phyloP scores from a whole-genome alignment of 257 asterid species.

The Solanum phureja region DNA sequence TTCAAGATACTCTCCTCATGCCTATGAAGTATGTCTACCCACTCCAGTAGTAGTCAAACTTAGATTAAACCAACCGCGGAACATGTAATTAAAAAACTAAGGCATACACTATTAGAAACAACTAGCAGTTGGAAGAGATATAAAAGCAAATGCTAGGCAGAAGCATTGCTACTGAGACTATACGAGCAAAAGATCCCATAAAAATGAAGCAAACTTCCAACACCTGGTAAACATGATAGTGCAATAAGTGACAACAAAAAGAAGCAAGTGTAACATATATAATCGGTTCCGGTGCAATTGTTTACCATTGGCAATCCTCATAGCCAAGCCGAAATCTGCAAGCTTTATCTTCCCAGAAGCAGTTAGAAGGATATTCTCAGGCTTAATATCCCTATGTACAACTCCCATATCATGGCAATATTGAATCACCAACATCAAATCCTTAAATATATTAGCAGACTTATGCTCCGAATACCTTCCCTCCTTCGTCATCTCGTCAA shows the following conservation, averaged over 20 bases:
- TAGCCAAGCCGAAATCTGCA: conserved; percentile 47
- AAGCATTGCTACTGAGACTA: background rate
- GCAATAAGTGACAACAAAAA: background rate
- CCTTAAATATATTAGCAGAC: conserved; percentile 38
- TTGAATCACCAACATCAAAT: conserved; percentile 35
- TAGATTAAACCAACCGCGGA: background rate
- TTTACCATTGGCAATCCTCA: conserved; percentile 40
- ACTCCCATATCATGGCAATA: conserved; percentile 49
- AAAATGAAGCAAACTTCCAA: background rate
- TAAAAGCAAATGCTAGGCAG: background rate
- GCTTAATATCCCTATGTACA: conserved; percentile 42
- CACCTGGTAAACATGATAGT: background rate
- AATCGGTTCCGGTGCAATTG: background rate
- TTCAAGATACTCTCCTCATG: background rate
- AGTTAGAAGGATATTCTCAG: conserved; percentile 38
- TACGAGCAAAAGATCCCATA: background rate
- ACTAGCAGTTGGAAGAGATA: background rate
- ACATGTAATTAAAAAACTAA: background rate
- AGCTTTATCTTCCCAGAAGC: conserved; percentile 36
- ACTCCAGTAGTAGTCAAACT: background rate
- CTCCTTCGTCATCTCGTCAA: conserved; percentile 28
- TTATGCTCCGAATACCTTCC: conserved; percentile 26
- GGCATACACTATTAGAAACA: background rate
- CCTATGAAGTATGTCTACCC: background rate
- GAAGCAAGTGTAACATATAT: background rate